Base-by-base conservation (phyloP, 352 stramenopile genomes). In the Peronospora farinosa region DNA sequence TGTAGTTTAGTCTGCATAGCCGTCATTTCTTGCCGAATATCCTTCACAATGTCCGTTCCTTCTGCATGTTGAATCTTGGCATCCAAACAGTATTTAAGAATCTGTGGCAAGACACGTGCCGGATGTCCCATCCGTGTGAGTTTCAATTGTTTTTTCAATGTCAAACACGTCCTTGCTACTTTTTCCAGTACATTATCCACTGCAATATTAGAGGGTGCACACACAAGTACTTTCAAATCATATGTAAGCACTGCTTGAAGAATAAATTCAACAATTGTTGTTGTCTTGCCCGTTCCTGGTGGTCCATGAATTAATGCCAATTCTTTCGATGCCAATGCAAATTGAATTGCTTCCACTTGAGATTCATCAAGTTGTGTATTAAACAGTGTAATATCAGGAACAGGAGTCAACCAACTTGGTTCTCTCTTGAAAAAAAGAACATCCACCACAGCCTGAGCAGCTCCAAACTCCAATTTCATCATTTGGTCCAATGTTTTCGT, bases 121-220 rank as follows among this genome's bases (percentile, higher is more conserved):
- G 96, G 96, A 69, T 99, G 97, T 2, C 97, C 96, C 9, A 99
- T 61, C 23, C 81, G 74, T 19, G 66, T 86, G 12, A 92, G 51
- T 21, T 44, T 42, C 6, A 92, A 45, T 36, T 69, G 71, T 36
- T 66, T 65, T 4, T 40, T 44, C 8, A 58, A 25, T 43, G 40
- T 58, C 15, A 80, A 54, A 35, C 47, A 67, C 5, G 62, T 62
- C 21, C 45, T 65, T 3, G 94, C 85, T 1, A 98, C 54, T 35
- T 96, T 92, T 65, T 98, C 92, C 31, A 98, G 68, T 7, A 99
- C 80, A 66, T 98, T 98, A 72, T 99, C 96, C 11, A 99, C 96
- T 2, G 96, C 96, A 31, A 99, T 95, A 72, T 99, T 99, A 37
- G 92, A 98, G 27, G 96, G 95, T 49, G 96, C 96, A 43, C 90